Base-by-base conservation (phyloP, 306 rosid genomes). In the Cicer pinnatifidum region DNA sequence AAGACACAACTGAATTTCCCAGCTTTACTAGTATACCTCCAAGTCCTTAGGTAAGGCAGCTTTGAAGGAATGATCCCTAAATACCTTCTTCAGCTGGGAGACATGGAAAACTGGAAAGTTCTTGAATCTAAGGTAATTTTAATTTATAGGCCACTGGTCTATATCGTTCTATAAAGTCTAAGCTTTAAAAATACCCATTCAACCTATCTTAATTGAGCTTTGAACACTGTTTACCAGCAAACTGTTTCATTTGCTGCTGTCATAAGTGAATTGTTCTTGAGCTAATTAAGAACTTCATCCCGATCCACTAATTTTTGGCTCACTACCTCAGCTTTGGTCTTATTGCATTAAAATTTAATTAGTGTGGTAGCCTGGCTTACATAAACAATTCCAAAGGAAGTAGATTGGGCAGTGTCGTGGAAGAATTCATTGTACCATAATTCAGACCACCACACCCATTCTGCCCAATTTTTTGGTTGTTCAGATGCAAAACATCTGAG, bases 11-110 rank as follows among this genome's bases (percentile, higher is more conserved):
- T 35, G 45, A 37, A n/a, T 33, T 19, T 37, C 23, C 20, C 46
- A 37, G 13, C 46, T 13, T 28, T 28, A 28, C 5, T 28, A 28
- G 35, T 28, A 12, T 61, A 61, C 67, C 46, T 13, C 23, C 67
- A 61, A 61, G 38, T 38, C 67, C 67, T n/a, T 37, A 37, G 67
- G 45, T n/a, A 61, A 61, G 38, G 20, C 23, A 37, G 6, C 67
- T 11, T 12, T 40, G 17, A n/a, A 20, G 10, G 12, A 61, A 33
- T n/a, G 8, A 37, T 38, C 48, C 15, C n/a, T 28, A 62, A 16
- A n/a, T 39, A 8, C n/a, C 28, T 62, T 62, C 23, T 38, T 62
- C 48, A 15, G n/a, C 48, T 39, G 33, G 8, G 48, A 62, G 68
- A 11, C 68, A 39, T 62, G 68, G n/a, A 62, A 40, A 62, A 39